These are phyloP conservation scores for Plasmodium cynomolgi DNA, from an alignment of 169 alveolate genomes.

Conservation along the genomic window DNA sequence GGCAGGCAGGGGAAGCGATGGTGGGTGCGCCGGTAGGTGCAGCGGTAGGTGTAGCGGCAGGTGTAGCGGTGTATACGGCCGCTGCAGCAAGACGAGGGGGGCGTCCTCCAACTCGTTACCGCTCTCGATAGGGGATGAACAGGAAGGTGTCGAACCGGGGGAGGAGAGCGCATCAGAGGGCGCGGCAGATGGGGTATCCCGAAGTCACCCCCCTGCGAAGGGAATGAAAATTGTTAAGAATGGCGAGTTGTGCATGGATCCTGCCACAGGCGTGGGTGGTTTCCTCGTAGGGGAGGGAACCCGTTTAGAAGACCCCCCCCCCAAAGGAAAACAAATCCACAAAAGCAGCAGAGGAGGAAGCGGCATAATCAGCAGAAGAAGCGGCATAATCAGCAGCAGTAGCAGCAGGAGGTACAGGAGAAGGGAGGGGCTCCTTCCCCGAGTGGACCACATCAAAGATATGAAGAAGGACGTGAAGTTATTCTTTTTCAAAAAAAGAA, in stretches of 20 bases:
- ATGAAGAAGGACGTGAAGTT: slow-evolving; percentile 48
- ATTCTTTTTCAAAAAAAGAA: slow-evolving; percentile 75
- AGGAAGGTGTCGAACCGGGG: not conserved
- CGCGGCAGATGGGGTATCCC: not conserved
- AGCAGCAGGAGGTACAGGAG: slow-evolving; percentile 13
- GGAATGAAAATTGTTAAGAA: not conserved
- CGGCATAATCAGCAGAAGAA: not conserved
- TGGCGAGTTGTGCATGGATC: not conserved
- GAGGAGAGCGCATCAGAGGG: not conserved
- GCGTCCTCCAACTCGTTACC: not conserved
- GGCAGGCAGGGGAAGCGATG: not conserved
- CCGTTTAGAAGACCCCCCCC: not conserved
- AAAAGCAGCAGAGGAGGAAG: not conserved
- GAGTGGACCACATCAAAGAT: slow-evolving; percentile 32
- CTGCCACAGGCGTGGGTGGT: not conserved
- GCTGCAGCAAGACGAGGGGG: not conserved
- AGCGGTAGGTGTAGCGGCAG: not conserved
- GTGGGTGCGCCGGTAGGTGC: not conserved
- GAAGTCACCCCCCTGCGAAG: not conserved
- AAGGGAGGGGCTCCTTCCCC: not conserved
- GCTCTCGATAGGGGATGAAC: not conserved
- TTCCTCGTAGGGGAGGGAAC: not conserved
- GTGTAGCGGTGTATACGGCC: not conserved
- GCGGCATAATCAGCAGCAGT: not conserved
- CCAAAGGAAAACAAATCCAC: not conserved